phyloP scores from a whole-genome alignment of 225 moss, liverwort and hornwort species.

The Anthoceros angustus region DNA sequence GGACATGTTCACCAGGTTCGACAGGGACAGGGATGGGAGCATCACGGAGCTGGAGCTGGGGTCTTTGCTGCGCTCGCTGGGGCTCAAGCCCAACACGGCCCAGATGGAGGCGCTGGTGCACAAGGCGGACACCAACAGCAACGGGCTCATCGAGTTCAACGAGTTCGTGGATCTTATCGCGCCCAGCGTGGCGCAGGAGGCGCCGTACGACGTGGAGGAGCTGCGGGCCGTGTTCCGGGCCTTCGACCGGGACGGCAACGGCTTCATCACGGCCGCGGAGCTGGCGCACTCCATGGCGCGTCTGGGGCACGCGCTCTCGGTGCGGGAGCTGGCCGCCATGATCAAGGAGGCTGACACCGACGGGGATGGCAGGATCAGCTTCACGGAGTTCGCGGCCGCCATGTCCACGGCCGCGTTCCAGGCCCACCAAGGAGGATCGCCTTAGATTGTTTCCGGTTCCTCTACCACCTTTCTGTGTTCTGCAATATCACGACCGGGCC shows the following conservation, averaged over 20 bases:
- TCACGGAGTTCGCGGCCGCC: slow-evolving; percentile 53
- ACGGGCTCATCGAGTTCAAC: slow-evolving; percentile 54
- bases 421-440: not conserved
- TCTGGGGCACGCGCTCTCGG: slow-evolving; percentile 49
- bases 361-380: slow-evolving; percentile 75
- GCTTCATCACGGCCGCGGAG: slow-evolving; percentile 64
- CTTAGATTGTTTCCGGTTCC: too few species aligned
- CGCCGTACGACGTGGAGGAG: slow-evolving; percentile 46
- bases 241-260: slow-evolving; percentile 72
- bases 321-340: slow-evolving; percentile 64
- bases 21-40: slow-evolving; percentile 68
- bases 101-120: slow-evolving; percentile 44
- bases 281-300: slow-evolving; percentile 73
- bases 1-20: slow-evolving; percentile 54
- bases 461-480: not conserved
- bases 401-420: slow-evolving; percentile 43
- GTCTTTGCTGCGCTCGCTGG: slow-evolving; percentile 42
- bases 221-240: slow-evolving; percentile 53
- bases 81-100: slow-evolving; percentile 38
- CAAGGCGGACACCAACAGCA: slow-evolving; percentile 46
- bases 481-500: too few species aligned
- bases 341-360: slow-evolving; percentile 70
- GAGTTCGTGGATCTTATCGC: slow-evolving; percentile 59
- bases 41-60: slow-evolving; percentile 61
- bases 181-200: slow-evolving; percentile 42